Base-by-base conservation (phyloP, 257 asterid genomes). In the Parsonsia alboflavescens region DNA sequence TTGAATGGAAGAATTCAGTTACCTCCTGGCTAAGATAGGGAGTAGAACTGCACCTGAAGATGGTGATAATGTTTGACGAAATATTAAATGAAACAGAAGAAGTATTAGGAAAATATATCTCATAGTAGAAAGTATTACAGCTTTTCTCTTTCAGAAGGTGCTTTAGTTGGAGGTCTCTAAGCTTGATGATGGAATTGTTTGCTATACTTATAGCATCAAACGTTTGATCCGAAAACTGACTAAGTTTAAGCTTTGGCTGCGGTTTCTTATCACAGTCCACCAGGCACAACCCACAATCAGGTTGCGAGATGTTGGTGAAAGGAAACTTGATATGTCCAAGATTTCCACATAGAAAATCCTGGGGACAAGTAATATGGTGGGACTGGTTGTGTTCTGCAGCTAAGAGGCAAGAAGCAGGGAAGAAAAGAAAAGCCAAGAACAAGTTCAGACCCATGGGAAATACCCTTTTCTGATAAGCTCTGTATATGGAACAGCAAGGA, bases 81-180 rank as follows among this genome's bases (percentile, higher is more conserved):
- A 72, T n/a, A 19, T 48, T 39, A 24, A 58, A 72, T 4, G 68
- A 72, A 26, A 71, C 45, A 6, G 72, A 73, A 76, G 76, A 59
- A 79, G 52, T 24, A 44, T 39, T 28, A 17, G 15, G 68, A 57
- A 44, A 49, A 21, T 58, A 2, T 24, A 58, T 58, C 8, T 58
- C 19, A 58, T 58, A 26, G 65, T 30, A 48, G 28, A 21, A 30
- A 52, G 24, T 12, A 59, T 12, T n/a, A 52, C 57, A 70, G 41
- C 49, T 70, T 21, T 6, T 0, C 7, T n/a, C 21, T 0, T 12
- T 8, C 45, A 58, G 65, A 26, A 15, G 41, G 0, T 9, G 7
- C 19, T 42, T 52, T 21, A 66, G 26, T 5, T 19, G 58, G 16
- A 6, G 33, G 3, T n/a, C 15, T 24, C 8, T 10, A 46, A 70